A percentile compares a stretch with the other conserved stretches of the same genome.
Conservation (phyloP, 495 filamentous ascomycete genomes). For the Annulohypoxylon maeteangense region DNA sequence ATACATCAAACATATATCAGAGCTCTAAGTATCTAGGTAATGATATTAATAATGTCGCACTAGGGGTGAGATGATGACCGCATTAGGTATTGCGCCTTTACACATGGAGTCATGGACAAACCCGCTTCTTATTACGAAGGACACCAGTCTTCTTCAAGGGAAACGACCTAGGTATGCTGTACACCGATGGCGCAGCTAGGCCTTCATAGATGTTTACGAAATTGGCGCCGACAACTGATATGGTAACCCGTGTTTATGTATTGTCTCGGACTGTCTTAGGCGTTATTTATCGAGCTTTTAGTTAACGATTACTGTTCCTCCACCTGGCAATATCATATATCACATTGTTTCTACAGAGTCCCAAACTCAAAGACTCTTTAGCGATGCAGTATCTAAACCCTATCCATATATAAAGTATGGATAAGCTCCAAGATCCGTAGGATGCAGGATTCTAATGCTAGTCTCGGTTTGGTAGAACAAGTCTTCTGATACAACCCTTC, state of each 20-base stretch:
- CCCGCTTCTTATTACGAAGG: not conserved
- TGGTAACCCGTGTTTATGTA: not conserved
- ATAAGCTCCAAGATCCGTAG: constrained; percentile 24
- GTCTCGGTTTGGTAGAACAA: constrained; percentile 21
- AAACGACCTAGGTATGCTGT: constrained; percentile 10
- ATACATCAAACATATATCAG: not conserved
- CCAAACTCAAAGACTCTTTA: not conserved
- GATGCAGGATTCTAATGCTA: constrained; percentile 34
- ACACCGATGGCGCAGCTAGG: constrained; percentile 11
- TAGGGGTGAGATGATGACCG: constrained; percentile 17
- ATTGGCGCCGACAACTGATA: constrained; percentile 9
- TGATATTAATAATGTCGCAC: constrained; percentile 12
- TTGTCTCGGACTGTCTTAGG: not conserved
- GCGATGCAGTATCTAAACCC: constrained; percentile 15
- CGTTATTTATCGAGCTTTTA: not conserved
- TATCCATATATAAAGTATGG: constrained; percentile 1
- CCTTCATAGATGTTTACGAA: constrained; percentile 1
- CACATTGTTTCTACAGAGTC: not conserved
- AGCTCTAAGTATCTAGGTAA: not conserved
- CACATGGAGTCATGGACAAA: not conserved
- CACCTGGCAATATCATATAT: not conserved
- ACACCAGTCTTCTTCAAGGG: not conserved
- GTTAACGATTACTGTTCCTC: constrained; percentile 1
- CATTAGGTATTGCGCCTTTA: constrained; percentile 7
- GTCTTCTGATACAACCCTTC: constrained; percentile 24